A percentile compares a stretch with the other conserved stretches of the same genome.
phyloP scores from a whole-genome alignment of 352 stramenopile species.

The Phytopythium mirpurense region DNA sequence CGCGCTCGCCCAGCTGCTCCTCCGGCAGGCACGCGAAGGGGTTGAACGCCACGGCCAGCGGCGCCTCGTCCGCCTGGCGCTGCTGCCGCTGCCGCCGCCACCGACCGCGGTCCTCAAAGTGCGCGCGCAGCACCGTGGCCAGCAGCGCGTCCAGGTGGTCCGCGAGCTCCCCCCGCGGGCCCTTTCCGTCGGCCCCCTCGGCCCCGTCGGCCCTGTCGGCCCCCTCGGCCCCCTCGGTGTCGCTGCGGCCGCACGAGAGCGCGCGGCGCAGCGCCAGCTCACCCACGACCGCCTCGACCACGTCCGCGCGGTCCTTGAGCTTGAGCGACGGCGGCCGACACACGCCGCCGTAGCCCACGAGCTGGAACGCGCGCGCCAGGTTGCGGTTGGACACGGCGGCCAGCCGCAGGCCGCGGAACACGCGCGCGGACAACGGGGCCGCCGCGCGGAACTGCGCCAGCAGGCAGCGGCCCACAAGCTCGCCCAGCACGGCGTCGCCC shows the following conservation, averaged over 20 bases:
- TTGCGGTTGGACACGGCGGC: constrained; percentile 69
- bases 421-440: constrained; percentile 43
- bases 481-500: constrained; percentile 68
- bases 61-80: constrained; percentile 12
- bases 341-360: constrained; percentile 44
- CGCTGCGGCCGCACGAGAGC: background rate
- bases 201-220: too few relatives aligned
- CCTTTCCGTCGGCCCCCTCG: too few relatives aligned
- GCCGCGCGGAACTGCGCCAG: constrained; percentile 54
- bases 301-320: constrained; percentile 60
- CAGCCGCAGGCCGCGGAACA: constrained; percentile 64
- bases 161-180: constrained; percentile 7
- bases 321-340: constrained; percentile 14
- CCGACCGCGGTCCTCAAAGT: constrained; percentile 41
- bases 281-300: constrained; percentile 61
- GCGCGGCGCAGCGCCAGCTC: constrained; percentile 53
- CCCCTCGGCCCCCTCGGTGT: constrained; percentile 12
- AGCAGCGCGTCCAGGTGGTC: constrained; percentile 50
- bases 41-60: constrained; percentile 46
- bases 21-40: constrained; percentile 53
- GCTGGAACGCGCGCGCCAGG: constrained; percentile 55
- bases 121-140: constrained; percentile 43
- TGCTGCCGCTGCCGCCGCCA: constrained; percentile 8
- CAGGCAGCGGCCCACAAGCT: constrained; percentile 57
- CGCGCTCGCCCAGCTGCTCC: constrained; percentile 53